These are phyloP conservation scores for Apophysomyces sp. DNA, from an alignment of 371 early-diverging fungal genomes.

Conservation along the genomic window DNA sequence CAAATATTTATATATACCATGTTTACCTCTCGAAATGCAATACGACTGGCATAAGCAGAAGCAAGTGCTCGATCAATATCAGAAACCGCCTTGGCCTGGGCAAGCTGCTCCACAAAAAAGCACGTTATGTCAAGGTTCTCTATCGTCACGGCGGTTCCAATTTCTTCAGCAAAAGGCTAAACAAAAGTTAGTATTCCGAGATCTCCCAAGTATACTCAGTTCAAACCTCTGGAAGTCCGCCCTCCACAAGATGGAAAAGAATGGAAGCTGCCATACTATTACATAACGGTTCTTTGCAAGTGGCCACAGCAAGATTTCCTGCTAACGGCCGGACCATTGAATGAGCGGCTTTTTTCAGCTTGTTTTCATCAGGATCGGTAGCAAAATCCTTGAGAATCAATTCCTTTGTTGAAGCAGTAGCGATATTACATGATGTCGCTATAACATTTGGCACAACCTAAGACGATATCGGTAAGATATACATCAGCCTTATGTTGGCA, in stretches of 20 bases:
- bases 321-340: slow-evolving; percentile 88
- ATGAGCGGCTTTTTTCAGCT: slow-evolving; percentile 87
- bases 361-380: slow-evolving; percentile 87
- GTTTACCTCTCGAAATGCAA: slow-evolving; percentile 73
- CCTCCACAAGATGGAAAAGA: slow-evolving; percentile 72
- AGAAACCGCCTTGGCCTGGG: slow-evolving; percentile 82
- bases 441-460: slow-evolving; percentile 80
- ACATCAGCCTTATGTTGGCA: too few relatives aligned
- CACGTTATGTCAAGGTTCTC: slow-evolving; percentile 93
- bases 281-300: slow-evolving; percentile 91
- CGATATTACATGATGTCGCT: slow-evolving; percentile 87
- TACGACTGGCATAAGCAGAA: slow-evolving; percentile 68
- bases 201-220: background rate
- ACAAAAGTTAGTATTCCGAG: background rate
- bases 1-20: background rate
- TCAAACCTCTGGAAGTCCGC: slow-evolving; percentile 73
- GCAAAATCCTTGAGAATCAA: slow-evolving; percentile 94
- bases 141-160: slow-evolving; percentile 73
- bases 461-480: slow-evolving; percentile 8
- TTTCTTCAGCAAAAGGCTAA: slow-evolving; percentile 74
- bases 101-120: slow-evolving; percentile 87
- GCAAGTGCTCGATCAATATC: slow-evolving; percentile 82
- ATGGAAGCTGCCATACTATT: slow-evolving; percentile 77
- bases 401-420: slow-evolving; percentile 85
- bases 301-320: slow-evolving; percentile 84